These are phyloP conservation scores for Veloboletus limbatus DNA, from an alignment of 1,284 basidiomycete species.

Conservation along the genomic window DNA sequence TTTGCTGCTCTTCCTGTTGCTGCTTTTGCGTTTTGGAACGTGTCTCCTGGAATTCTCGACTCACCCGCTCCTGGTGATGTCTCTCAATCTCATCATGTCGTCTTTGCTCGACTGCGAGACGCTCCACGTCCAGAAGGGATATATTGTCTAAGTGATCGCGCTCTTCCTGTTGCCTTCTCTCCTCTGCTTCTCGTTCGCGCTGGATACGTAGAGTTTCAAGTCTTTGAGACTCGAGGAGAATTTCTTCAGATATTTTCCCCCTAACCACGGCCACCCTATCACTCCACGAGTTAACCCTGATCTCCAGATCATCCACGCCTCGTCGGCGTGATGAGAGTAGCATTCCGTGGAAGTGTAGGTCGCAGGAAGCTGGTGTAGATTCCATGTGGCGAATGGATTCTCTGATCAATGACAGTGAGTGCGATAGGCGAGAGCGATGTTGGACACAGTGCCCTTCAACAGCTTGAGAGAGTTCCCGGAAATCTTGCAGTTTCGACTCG, in stretches of 20 bases:
- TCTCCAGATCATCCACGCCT: constrained; percentile 48
- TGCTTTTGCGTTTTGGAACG: constrained; percentile 19
- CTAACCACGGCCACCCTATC: constrained; percentile 42
- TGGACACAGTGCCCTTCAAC: constrained; percentile 37
- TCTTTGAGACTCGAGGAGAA: constrained; percentile 34
- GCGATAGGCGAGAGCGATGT: constrained; percentile 42
- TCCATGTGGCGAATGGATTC: constrained; percentile 54
- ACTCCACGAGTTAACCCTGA: constrained; percentile 47
- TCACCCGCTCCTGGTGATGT: constrained; percentile 27
- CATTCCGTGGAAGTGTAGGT: constrained; percentile 41
- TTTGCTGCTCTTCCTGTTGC: constrained; percentile 30
- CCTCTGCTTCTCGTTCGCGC: constrained; percentile 29
- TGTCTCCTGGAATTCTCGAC: constrained; percentile 27
- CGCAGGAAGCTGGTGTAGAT: constrained; percentile 38
- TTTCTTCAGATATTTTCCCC: constrained; percentile 36
- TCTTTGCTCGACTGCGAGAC: constrained; percentile 24
- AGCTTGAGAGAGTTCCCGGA: constrained; percentile 37
- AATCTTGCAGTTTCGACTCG: constrained; percentile 28
- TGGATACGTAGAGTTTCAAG: constrained; percentile 30
- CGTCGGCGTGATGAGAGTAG: constrained; percentile 46
- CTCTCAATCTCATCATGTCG: constrained; percentile 24
- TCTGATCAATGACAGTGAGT: constrained; percentile 50
- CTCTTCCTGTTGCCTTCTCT: constrained; percentile 32
- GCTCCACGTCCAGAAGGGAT: constrained; percentile 22
- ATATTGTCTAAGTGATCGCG: constrained; percentile 27